These are phyloP conservation scores for Kodamaea hsintzibuensis DNA, from an alignment of 805 yeast genomes.

Conservation along the genomic window DNA sequence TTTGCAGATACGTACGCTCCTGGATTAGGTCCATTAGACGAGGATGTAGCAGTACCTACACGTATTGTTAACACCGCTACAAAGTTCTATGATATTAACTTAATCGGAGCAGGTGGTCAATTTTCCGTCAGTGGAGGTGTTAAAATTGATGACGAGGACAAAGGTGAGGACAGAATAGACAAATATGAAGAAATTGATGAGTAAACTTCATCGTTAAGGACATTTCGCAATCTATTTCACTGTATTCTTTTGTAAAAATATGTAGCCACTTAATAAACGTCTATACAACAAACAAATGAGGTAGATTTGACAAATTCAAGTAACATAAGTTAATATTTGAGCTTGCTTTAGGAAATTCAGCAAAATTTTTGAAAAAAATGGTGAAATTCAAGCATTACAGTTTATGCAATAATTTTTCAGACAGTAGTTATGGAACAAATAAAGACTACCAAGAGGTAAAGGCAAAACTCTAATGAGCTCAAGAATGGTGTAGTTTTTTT, in stretches of 20 bases:
- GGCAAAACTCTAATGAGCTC: too few species aligned
- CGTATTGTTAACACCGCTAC: conserved; percentile 94
- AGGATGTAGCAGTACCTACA: conserved; percentile 84
- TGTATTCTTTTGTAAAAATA: neutral
- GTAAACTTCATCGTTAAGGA: neutral
- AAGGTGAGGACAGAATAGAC: conserved; percentile 49
- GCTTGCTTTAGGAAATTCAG: too few species aligned
- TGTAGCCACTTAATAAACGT: neutral
- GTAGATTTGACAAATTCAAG: too few species aligned
- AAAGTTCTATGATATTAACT: conserved; percentile 64
- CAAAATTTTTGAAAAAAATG: too few species aligned
- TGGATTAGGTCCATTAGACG: conserved; percentile 91
- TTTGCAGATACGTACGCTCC: conserved; percentile 96
- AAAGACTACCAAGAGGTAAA: too few species aligned
- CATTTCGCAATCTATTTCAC: neutral
- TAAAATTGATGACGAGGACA: conserved; percentile 54
- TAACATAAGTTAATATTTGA: too few species aligned
- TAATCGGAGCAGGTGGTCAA: conserved; percentile 96
- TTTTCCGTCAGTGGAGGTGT: conserved; percentile 87
- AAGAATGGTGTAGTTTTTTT: too few species aligned
- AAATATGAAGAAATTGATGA: conserved; percentile 51
- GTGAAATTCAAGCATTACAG: too few species aligned
- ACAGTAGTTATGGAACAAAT: too few species aligned
- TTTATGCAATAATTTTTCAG: too few species aligned
- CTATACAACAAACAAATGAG: too few species aligned